These are phyloP conservation scores for Penicillium malachiteum DNA, from an alignment of 495 filamentous ascomycete genomes.

Conservation along the genomic window DNA sequence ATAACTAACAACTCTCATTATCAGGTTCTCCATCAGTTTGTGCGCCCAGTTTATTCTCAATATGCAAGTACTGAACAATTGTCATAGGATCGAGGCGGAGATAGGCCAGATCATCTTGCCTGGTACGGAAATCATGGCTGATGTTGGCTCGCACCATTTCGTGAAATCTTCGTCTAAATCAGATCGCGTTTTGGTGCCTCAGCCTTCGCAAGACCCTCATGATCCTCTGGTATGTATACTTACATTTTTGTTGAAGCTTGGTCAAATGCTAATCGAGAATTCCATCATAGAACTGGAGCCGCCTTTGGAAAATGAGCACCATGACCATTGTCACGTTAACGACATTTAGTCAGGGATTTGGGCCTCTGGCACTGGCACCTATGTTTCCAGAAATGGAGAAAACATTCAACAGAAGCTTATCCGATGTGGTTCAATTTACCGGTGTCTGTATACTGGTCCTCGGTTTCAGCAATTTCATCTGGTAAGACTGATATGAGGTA, in stretches of 20 bases:
- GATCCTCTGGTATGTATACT: conserved; percentile 38
- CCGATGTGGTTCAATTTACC: conserved; percentile 49
- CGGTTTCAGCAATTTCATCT: conserved; percentile 64
- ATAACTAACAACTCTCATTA: neutral
- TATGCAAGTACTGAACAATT: neutral
- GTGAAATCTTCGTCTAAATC: conserved; percentile 47
- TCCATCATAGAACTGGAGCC: conserved; percentile 38
- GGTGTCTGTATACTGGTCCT: conserved; percentile 63
- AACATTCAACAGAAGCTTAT: conserved; percentile 53
- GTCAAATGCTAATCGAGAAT: neutral
- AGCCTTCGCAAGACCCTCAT: conserved; percentile 48
- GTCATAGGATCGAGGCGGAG: conserved; percentile 40
- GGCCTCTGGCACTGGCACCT: conserved; percentile 58
- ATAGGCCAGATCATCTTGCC: conserved; percentile 57
- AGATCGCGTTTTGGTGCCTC: conserved; percentile 51
- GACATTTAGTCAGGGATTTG: conserved; percentile 58
- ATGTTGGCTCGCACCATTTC: conserved; percentile 60
- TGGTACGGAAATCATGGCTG: conserved; percentile 63
- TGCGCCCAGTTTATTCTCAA: neutral
- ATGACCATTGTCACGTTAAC: conserved; percentile 48
- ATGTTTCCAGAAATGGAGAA: conserved; percentile 57
- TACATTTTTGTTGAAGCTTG: neutral
- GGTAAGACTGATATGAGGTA: conserved; percentile 24
- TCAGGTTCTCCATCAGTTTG: conserved; percentile 33
- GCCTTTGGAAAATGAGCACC: conserved; percentile 40